Evolutionary conservation across 345 rosid genomes (phyloP), one percentile per base, ranked within the genome.

Genomic region (Lenwebbia sp.): DNA sequence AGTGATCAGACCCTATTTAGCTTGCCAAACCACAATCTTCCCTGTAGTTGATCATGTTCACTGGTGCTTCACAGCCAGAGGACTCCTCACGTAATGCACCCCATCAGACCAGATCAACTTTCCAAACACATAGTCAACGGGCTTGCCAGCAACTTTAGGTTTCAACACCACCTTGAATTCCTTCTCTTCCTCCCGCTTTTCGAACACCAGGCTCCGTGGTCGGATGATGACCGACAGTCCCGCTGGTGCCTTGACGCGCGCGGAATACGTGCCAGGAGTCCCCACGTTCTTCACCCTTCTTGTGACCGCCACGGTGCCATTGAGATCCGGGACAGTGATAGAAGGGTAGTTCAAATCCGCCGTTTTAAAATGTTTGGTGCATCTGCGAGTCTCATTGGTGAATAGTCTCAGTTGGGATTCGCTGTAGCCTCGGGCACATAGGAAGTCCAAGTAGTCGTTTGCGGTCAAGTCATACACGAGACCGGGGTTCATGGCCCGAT

Each of bases 301-400:
- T 9, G 83, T 86, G 13, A 92, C 81, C 1, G 3, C n/a, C 3
- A 88, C 33, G 1, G 86, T 14, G 81, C 58, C 85, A 2, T n/a
- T 58, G 6, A 93, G 91, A 23, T 76, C 28, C 3, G 87, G 88
- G 82, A 92, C 83, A 21, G 93, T 23, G 83, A 94, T 89, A 14
- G 95, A 91, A 26, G 96, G 95, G 88, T 93, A 91, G 92, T 94
- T 94, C 81, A 93, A 90, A 58, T 90, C 85, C 8, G 49, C 40
- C 9, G 92, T 5, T 3, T 40, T 85, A 84, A 84, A 88, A 4
- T 87, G 51, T 57, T 88, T 49, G 1, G 91, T 89, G 57, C 95
- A 92, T 11, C 26, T 5, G 88, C 88, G 86, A 26, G 90, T 87
- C 60, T 82, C 76, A 0, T 85, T 84, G 0, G 86, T 58, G 84